Evolutionary conservation across 2,329 filamentous ascomycete genomes (phyloP), one percentile per base, ranked within the genome.

Genomic region (Beauveria brongniartii): DNA sequence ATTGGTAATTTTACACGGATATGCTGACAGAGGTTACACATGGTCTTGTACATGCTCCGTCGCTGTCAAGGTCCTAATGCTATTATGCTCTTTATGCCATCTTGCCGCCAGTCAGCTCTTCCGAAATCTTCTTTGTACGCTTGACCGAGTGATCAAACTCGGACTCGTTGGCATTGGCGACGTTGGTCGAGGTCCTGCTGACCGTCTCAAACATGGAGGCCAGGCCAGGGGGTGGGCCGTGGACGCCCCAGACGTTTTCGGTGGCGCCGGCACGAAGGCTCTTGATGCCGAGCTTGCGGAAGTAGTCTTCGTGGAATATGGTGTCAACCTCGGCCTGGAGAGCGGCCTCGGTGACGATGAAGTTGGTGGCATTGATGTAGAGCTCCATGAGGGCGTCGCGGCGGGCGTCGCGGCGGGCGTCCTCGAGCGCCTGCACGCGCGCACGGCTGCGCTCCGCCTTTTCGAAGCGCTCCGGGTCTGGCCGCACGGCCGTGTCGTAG

Each of bases 301-400:
- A 84, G 73, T 78, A 78, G 64, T 84, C 80, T 28, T 86, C 84
- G 18, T 84, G 82, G 75, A 97, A 99, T n/a, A 88, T 80, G 64
- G 80, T 76, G 24, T 95, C 88, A 61, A 97, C 87, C 65, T 86
- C 82, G 18, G 79, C 78, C 67, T 89, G 82, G 40, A 99, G 82
- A 72, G 96, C 88, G 55, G 81, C 77, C 72, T 96, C 92, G 26
- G 82, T 87, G 20, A 91, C 87, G 70, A 99, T 97, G 76, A 97
- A 99, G 44, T 84, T 79, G 28, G 89, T 84, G 5, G 94, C 92
- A 67, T 92, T 89, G 77, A 94, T 89, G 76, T 99, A 99, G 14
- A 99, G 82, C 62, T 90, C 86, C 74, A 96, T 91, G 34, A 99
- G 76, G 18, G 87, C 82, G 65, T 93, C 85, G 63, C 83, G 80